phyloP scores from a whole-genome alignment of 1,139 yeast species.

The Taphrina communis region DNA sequence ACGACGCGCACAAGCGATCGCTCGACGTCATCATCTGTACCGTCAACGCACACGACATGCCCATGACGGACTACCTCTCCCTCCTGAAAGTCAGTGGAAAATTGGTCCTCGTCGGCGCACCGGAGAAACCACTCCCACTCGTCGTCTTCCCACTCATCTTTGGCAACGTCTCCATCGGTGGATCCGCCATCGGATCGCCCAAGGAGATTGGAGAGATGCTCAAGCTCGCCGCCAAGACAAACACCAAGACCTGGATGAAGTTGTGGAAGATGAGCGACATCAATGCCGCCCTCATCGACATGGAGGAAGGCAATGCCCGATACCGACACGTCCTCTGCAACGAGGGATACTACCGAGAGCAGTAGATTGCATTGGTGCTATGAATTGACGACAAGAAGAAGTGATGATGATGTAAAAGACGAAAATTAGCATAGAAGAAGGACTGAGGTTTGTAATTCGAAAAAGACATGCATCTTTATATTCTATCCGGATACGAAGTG shows the following conservation, averaged over 20 bases:
- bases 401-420: background rate
- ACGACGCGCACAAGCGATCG: conserved; percentile 54
- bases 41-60: conserved; percentile 49
- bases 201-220: conserved; percentile 63
- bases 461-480: background rate
- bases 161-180: conserved; percentile 42
- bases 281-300: conserved; percentile 40
- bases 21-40: conserved; percentile 61
- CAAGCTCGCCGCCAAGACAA: conserved; percentile 60
- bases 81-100: conserved; percentile 43
- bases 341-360: conserved; percentile 10
- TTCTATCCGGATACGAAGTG: background rate
- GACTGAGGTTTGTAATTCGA: background rate
- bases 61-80: conserved; percentile 52
- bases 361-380: background rate
- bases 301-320: conserved; percentile 40
- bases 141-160: conserved; percentile 41
- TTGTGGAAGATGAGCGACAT: conserved; percentile 60
- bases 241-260: conserved; percentile 66
- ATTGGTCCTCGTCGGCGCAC: conserved; percentile 44
- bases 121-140: conserved; percentile 41
- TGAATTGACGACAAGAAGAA: background rate
- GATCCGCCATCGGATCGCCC: conserved; percentile 57
- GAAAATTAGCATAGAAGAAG: background rate
- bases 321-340: conserved; percentile 35